phyloP scores from a whole-genome alignment of 495 filamentous ascomycete species.

The Penicillium waksmanii region DNA sequence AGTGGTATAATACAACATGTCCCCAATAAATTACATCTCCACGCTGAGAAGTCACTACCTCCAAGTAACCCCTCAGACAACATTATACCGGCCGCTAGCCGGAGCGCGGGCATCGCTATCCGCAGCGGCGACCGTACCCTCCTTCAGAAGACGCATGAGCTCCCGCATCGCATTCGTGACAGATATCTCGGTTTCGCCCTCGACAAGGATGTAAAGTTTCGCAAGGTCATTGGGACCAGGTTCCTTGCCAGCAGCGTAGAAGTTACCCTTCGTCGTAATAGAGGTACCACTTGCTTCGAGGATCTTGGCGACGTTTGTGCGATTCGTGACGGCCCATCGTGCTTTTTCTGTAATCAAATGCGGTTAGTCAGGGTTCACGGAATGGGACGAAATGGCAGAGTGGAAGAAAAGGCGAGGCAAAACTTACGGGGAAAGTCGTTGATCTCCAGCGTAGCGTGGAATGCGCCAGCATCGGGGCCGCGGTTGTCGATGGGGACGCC shows the following conservation, averaged over 20 bases:
- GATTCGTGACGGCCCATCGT: conserved; percentile 97
- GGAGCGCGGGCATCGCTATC: conserved; percentile 82
- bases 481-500: conserved; percentile 99
- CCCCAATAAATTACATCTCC: background rate
- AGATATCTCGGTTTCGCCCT: conserved; percentile 92
- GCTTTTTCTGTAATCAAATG: conserved; percentile 72
- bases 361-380: conserved; percentile 25
- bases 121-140: conserved; percentile 89
- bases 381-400: background rate
- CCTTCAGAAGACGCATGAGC: conserved; percentile 82
- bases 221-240: conserved; percentile 73
- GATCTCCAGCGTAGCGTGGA: conserved; percentile 97
- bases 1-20: conserved; percentile 7
- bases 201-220: conserved; percentile 96
- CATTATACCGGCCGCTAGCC: conserved; percentile 84
- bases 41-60: background rate
- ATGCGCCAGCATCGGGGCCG: conserved; percentile 94
- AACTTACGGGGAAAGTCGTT: conserved; percentile 93
- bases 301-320: conserved; percentile 98
- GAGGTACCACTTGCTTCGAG: conserved; percentile 92
- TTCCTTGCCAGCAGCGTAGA: conserved; percentile 80
- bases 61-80: conserved; percentile 60
- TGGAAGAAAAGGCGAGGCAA: background rate
- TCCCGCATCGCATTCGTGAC: conserved; percentile 92
- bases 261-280: conserved; percentile 96